A percentile compares a stretch with the other conserved stretches of the same genome.
These are phyloP conservation scores for Yarrowia sp. DNA, from an alignment of 805 yeast genomes.

Conservation along the genomic window DNA sequence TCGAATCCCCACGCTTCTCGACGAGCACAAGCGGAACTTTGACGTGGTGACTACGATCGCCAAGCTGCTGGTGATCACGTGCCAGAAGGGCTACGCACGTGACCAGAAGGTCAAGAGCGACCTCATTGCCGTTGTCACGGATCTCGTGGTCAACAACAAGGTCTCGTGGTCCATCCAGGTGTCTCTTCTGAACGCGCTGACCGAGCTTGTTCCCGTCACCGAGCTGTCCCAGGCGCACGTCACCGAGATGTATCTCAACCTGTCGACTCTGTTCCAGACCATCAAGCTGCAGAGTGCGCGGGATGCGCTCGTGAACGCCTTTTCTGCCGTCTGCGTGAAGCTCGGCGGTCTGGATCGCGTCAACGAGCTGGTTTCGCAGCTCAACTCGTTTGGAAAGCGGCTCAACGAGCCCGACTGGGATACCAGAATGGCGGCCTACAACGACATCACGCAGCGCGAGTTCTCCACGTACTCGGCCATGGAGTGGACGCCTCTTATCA, in stretches of 20 bases:
- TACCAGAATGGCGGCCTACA: conserved; percentile 65
- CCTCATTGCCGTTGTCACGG: conserved; percentile 56
- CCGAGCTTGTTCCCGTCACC: conserved; percentile 50
- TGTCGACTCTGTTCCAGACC: conserved; percentile 57
- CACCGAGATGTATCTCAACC: conserved; percentile 43
- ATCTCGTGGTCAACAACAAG: conserved; percentile 51
- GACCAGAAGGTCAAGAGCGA: conserved; percentile 53
- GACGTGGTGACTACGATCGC: conserved; percentile 33
- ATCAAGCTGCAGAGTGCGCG: conserved; percentile 65
- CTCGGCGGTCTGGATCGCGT: conserved; percentile 46
- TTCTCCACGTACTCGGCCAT: conserved; percentile 46
- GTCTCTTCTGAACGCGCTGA: conserved; percentile 55
- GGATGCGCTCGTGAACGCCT: conserved; percentile 56
- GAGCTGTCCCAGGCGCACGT: conserved; percentile 30
- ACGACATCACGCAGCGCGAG: conserved; percentile 55
- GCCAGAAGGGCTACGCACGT: conserved; percentile 56
- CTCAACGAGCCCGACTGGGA: conserved; percentile 79
- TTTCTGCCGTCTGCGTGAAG: conserved; percentile 55
- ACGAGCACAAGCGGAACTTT: conserved; percentile 23
- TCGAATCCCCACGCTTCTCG: conserved; percentile 31
- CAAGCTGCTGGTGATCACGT: conserved; percentile 32
- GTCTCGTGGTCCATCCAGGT: conserved; percentile 45
- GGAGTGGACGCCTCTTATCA: conserved; percentile 80
- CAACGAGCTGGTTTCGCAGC: conserved; percentile 54
- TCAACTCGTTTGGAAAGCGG: conserved; percentile 64